Percentiles rank a stretch among this genome's conserved stretches.
phyloP scores from a whole-genome alignment of 2,329 filamentous ascomycete species.

The Drechslerella coelobrocha region DNA sequence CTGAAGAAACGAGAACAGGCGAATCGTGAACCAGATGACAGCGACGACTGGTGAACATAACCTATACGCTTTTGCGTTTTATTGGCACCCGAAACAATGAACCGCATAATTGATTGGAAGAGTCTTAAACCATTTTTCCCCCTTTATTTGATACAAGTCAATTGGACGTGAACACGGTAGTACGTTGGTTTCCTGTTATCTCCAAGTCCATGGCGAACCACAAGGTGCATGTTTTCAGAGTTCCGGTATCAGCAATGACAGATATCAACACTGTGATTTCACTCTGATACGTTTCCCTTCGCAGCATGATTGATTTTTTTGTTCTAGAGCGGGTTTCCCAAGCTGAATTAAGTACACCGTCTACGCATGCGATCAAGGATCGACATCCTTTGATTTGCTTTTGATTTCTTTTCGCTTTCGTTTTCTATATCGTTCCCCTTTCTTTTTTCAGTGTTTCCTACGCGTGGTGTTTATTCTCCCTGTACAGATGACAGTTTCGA shows the following conservation, averaged over 20 bases:
- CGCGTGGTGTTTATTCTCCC: slow-evolving; percentile 44
- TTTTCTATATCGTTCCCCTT: slow-evolving; percentile 18
- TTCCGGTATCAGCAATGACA: neutral
- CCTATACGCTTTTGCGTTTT: slow-evolving; percentile 21
- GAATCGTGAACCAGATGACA: slow-evolving; percentile 73
- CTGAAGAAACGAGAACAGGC: slow-evolving; percentile 76
- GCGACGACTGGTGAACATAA: slow-evolving; percentile 64
- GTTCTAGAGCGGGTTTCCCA: slow-evolving; percentile 40
- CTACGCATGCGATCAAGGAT: slow-evolving; percentile 40
- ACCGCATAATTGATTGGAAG: slow-evolving; percentile 14
- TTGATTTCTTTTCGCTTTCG: slow-evolving; percentile 19
- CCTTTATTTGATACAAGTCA: slow-evolving; percentile 22
- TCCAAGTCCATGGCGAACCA: neutral
- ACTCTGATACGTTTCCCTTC: slow-evolving; percentile 16
- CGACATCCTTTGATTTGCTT: slow-evolving; percentile 27
- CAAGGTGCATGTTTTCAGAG: slow-evolving; percentile 21
- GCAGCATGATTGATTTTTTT: slow-evolving; percentile 20
- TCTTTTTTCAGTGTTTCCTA: slow-evolving; percentile 1
- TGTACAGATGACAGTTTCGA: slow-evolving; percentile 48
- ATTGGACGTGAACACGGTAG: slow-evolving; percentile 30
- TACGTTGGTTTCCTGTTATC: slow-evolving; percentile 12
- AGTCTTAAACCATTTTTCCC: slow-evolving; percentile 20
- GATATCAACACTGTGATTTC: slow-evolving; percentile 10
- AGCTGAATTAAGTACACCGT: slow-evolving; percentile 26
- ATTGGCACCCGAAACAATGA: slow-evolving; percentile 20